Percentiles rank a stretch among this genome's conserved stretches.
phyloP scores from a whole-genome alignment of 1,139 yeast genomes.

The Scheffersomyces parashehatae region DNA sequence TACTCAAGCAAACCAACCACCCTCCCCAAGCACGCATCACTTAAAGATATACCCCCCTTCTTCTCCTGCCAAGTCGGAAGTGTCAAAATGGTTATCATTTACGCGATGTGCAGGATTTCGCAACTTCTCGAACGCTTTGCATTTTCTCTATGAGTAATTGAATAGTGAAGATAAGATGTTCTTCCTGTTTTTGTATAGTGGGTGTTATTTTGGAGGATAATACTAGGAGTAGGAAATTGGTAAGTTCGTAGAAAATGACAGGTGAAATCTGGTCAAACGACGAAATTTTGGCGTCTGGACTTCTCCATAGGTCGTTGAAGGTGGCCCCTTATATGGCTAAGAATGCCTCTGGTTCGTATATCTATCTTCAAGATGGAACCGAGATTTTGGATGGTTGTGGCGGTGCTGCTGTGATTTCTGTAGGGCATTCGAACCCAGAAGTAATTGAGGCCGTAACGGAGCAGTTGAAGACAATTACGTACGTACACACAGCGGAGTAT shows the following conservation, averaged over 20 bases:
- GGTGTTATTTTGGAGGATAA: too few relatives aligned
- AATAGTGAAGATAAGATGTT: too few relatives aligned
- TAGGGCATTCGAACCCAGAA: constrained; percentile 25
- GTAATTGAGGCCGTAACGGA: constrained; percentile 17
- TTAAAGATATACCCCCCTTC: too few relatives aligned
- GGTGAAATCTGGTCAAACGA: background rate
- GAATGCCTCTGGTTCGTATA: constrained; percentile 13
- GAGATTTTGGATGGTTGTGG: constrained; percentile 26
- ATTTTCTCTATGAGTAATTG: too few relatives aligned
- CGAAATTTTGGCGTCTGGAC: background rate
- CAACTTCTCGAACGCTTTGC: too few relatives aligned
- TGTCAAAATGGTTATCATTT: too few relatives aligned
- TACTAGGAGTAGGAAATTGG: too few relatives aligned
- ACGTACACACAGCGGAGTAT: constrained; percentile 11
- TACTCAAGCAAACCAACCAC: too few relatives aligned
- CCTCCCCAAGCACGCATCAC: too few relatives aligned
- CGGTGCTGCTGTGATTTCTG: constrained; percentile 31
- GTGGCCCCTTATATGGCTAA: constrained; percentile 8
- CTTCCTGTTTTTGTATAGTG: too few relatives aligned
- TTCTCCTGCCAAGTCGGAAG: too few relatives aligned
- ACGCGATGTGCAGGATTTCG: too few relatives aligned
- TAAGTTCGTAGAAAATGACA: background rate
- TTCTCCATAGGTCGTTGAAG: constrained; percentile 10
- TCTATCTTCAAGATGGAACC: constrained; percentile 13
- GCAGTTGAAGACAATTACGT: constrained; percentile 16